These are phyloP conservation scores for Arctostaphylos glauca DNA, from an alignment of 148 eudicot genomes.

Conservation along the genomic window DNA sequence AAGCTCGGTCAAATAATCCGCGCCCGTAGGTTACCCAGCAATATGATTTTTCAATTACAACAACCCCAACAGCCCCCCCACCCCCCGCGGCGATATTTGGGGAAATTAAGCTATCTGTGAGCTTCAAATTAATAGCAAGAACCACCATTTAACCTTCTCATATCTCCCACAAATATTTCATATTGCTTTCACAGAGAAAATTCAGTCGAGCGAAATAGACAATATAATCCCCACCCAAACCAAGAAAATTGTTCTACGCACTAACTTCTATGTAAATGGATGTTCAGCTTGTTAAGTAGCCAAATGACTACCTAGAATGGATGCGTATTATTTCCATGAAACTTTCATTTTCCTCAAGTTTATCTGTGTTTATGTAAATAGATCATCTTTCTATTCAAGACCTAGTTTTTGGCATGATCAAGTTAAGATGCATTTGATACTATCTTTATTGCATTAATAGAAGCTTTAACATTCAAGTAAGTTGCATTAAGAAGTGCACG, in stretches of 20 bases:
- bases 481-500: background rate
- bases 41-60: too few species aligned
- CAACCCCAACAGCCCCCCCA: too few species aligned
- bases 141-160: background rate
- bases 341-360: background rate
- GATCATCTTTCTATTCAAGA: background rate
- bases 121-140: background rate
- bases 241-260: background rate
- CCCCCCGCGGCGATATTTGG: background rate
- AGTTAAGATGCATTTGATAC: background rate
- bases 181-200: background rate
- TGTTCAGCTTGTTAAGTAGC: background rate
- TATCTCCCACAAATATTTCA: background rate
- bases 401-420: background rate
- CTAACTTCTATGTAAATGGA: background rate
- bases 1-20: too few species aligned
- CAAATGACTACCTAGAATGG: background rate
- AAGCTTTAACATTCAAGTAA: background rate
- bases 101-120: background rate
- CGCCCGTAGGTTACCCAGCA: too few species aligned
- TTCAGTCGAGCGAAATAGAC: background rate
- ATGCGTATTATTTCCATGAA: background rate
- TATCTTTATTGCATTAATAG: background rate
- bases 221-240: background rate
- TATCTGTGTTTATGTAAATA: background rate